Evolutionary conservation across 495 filamentous ascomycete species (phyloP), one percentile per base, ranked within the genome.

Genomic region (Hypoxylon fragiforme): DNA sequence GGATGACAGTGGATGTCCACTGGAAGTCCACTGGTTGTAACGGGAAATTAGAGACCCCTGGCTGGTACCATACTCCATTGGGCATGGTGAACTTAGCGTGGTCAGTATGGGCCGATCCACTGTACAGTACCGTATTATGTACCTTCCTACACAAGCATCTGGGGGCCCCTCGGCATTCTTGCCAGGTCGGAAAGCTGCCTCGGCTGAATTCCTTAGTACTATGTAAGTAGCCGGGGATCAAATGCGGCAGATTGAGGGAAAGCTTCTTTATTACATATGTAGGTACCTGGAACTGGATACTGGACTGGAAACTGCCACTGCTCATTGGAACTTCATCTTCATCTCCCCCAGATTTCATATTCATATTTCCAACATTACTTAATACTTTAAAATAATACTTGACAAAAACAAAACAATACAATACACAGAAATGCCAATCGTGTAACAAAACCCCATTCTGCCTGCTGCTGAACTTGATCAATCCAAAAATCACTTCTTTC

Each of bases 131-230:
- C n/a, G n/a, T n/a, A n/a, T n/a, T n/a, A n/a, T n/a, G n/a, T n/a
- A n/a, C n/a, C n/a, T n/a, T n/a, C n/a, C n/a, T 5, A 22, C 30
- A 16, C 26, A 34, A 37, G 24, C 21, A 61, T 42, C 57, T 50
- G n/a, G 36, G 46, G 45, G 40, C 48, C 49, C 65, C 65, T 68
- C 65, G 65, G 65, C 65, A 68, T 68, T 68, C 65, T 48, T 62
- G 24, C 39, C 54, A 60, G 53, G 57, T 64, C 59, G 51, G 18
- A 26, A 37, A 63, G 58, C 59, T 68, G 65, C 65, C 65, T 68
- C 65, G 65, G 65, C 58, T 67, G 62, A 67, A 60, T n/a, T n/a
- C n/a, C n/a, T n/a, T n/a, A n/a, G n/a, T n/a, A n/a, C n/a, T n/a
- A n/a, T n/a, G n/a, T n/a, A n/a, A n/a, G n/a, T 65, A 47, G 51